phyloP scores from a whole-genome alignment of 2,329 filamentous ascomycete species.

The Colletotrichum filicis region DNA sequence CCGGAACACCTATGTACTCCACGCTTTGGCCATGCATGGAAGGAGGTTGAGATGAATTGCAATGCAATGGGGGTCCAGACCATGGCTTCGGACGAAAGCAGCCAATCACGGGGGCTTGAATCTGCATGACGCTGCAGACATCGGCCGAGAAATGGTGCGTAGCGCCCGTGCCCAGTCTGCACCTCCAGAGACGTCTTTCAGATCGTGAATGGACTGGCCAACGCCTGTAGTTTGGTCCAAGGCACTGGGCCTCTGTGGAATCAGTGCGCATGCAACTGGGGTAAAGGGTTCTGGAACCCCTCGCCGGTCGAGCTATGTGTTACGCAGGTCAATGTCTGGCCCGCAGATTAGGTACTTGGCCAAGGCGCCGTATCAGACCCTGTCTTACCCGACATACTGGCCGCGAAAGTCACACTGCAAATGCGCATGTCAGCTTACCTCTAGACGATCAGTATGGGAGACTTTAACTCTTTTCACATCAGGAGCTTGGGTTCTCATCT shows the following conservation, averaged over 20 bases:
- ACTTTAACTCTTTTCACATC: neutral
- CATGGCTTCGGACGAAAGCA: neutral
- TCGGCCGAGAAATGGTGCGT: neutral
- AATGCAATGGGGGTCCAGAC: neutral
- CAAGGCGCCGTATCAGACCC: neutral
- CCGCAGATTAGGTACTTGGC: neutral
- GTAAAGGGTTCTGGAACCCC: too few species aligned
- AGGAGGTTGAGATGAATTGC: too few species aligned
- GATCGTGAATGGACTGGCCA: neutral
- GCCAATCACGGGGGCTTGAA: neutral
- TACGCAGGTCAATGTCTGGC: neutral
- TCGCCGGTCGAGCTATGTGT: too few species aligned
- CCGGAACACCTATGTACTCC: too few species aligned
- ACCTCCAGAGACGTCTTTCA: neutral
- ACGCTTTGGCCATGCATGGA: neutral
- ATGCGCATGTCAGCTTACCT: neutral
- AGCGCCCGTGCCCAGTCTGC: neutral
- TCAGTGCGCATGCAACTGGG: too few species aligned
- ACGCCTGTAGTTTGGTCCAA: neutral
- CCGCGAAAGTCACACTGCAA: neutral
- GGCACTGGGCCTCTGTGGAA: too few species aligned
- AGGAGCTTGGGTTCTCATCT: neutral
- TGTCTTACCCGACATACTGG: neutral
- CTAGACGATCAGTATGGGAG: neutral
- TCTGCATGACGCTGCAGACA: neutral